Evolutionary conservation across 2,329 filamentous ascomycete genomes (phyloP).

Genomic region (Botrytis tulipae): DNA sequence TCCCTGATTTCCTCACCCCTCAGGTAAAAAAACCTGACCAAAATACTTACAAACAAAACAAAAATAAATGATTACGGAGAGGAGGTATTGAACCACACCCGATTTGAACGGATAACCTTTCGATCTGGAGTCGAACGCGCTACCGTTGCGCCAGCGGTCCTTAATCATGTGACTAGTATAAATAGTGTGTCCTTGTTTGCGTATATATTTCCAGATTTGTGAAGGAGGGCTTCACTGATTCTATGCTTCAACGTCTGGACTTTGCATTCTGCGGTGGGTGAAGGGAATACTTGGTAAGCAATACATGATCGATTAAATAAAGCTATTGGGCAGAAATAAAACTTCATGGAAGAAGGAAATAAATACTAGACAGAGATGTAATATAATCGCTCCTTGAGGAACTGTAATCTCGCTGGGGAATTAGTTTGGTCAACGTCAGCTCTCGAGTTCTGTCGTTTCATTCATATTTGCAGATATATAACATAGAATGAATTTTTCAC

Average conservation of each 20-base stretch:
- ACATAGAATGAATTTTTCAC: neutral
- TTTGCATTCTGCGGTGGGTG: neutral
- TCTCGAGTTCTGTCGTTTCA: neutral
- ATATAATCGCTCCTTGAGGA: neutral
- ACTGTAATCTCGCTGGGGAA: neutral
- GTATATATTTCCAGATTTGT: neutral
- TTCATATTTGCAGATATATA: neutral
- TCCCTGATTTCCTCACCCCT: neutral
- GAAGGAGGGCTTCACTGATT: neutral
- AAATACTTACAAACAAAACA: neutral
- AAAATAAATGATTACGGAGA: neutral
- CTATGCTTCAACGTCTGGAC: neutral
- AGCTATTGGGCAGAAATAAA: neutral
- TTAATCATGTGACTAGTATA: slow-evolving; percentile 24
- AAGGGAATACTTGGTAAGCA: neutral
- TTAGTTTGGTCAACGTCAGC: neutral
- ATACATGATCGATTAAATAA: neutral
- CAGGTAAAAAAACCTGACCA: neutral
- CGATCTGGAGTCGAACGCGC: slow-evolving; percentile 36
- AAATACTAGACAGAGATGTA: too few relatives aligned
- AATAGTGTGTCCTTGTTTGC: rapidly evolving
- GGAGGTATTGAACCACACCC: slow-evolving; percentile 30
- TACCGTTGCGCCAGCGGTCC: slow-evolving; percentile 29
- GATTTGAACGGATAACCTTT: slow-evolving; percentile 39
- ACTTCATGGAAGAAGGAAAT: neutral